Conservation (phyloP, 2,329 filamentous ascomycete genomes). For the Blastomyces percursus region DNA sequence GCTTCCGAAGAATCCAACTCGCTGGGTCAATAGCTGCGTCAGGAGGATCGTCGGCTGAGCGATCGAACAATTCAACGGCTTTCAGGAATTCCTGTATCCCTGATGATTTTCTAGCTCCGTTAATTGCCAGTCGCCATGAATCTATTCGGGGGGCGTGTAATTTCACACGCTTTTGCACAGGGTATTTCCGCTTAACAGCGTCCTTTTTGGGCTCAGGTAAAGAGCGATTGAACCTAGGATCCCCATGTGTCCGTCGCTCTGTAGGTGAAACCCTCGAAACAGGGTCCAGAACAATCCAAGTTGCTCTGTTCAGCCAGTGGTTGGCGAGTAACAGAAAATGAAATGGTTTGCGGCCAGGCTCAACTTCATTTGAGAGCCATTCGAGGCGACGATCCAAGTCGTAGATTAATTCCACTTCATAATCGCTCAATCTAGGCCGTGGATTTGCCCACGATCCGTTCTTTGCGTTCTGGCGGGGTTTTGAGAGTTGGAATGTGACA, state of each 20-base stretch:
- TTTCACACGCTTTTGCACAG: slow-evolving; percentile 13
- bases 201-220: slow-evolving; percentile 17
- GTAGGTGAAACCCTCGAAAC: slow-evolving; percentile 26
- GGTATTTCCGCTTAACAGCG: slow-evolving; percentile 21
- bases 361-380: slow-evolving; percentile 30
- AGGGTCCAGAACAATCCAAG: slow-evolving; percentile 32
- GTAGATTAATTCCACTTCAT: slow-evolving; percentile 28
- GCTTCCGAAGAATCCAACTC: slow-evolving; percentile 32
- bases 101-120: slow-evolving; percentile 23
- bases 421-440: slow-evolving; percentile 20
- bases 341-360: slow-evolving; percentile 30
- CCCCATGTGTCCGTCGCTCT: slow-evolving; percentile 24
- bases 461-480: not conserved
- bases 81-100: slow-evolving; percentile 23
- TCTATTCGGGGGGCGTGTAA: slow-evolving; percentile 24
- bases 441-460: not conserved
- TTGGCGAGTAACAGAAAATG: slow-evolving; percentile 32
- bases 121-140: slow-evolving; percentile 32
- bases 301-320: slow-evolving; percentile 33
- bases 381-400: slow-evolving; percentile 27
- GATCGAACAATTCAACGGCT: slow-evolving; percentile 24
- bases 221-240: slow-evolving; percentile 27
- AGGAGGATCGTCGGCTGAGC: slow-evolving; percentile 29
- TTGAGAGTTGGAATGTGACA: slow-evolving; percentile 1
- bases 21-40: slow-evolving; percentile 32